A percentile compares a stretch with the other conserved stretches of the same genome.
Conservation (phyloP, 2,329 filamentous ascomycete species). For the Pseudogymnoascus destructans region DNA sequence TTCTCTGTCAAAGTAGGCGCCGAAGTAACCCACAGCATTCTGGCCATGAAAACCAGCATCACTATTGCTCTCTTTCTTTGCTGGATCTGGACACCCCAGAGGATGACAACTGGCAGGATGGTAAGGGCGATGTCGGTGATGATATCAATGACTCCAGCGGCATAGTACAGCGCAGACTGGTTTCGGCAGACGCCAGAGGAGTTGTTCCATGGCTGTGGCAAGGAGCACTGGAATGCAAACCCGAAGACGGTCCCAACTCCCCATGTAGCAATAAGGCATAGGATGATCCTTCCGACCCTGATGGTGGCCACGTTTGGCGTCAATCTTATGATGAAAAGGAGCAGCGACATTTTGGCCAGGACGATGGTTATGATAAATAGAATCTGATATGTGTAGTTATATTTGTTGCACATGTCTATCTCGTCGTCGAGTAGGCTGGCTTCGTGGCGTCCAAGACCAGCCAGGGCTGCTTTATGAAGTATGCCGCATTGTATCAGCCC, state of each 20-base stretch:
- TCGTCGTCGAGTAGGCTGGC: slow-evolving; percentile 15
- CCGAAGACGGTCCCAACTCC: slow-evolving; percentile 17
- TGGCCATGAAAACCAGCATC: slow-evolving; percentile 16
- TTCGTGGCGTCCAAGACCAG: slow-evolving; percentile 23
- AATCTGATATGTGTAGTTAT: slow-evolving; percentile 21
- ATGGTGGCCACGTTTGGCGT: slow-evolving; percentile 14
- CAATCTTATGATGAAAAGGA: slow-evolving; percentile 18
- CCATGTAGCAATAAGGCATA: slow-evolving; percentile 17
- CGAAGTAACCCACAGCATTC: slow-evolving; percentile 25
- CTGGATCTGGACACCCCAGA: slow-evolving; percentile 34
- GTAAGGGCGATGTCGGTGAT: slow-evolving; percentile 35
- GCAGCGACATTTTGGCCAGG: slow-evolving; percentile 21
- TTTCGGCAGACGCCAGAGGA: slow-evolving; percentile 10
- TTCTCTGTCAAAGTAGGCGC: not conserved
- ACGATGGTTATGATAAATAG: slow-evolving; percentile 22
- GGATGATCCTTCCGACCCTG: slow-evolving; percentile 13
- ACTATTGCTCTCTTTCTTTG: slow-evolving; percentile 24
- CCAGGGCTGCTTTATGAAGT: slow-evolving; percentile 14
- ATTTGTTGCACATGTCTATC: slow-evolving; percentile 12
- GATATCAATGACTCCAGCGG: slow-evolving; percentile 36
- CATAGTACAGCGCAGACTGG: slow-evolving; percentile 14
- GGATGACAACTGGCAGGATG: slow-evolving; percentile 32
- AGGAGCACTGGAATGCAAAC: slow-evolving; percentile 21
- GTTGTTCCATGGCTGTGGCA: slow-evolving; percentile 20
- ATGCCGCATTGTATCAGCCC: slow-evolving; percentile 7